Base-by-base conservation (phyloP, 306 rosid species). In the Sphenostylis stenocarpa region DNA sequence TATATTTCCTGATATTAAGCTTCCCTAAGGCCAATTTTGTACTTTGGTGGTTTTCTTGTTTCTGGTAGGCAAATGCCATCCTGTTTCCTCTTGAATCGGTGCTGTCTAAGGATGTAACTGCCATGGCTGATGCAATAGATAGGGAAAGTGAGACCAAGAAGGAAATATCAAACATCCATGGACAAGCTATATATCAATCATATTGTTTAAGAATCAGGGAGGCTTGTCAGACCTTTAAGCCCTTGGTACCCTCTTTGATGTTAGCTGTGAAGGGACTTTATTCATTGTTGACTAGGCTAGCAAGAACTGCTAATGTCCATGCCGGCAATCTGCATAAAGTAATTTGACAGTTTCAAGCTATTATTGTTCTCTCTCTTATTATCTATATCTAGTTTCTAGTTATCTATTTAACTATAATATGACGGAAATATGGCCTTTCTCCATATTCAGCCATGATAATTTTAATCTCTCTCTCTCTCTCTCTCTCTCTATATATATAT, bases 281-380 rank as follows among this genome's bases (percentile, higher is more conserved):
- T 87, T 87, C 94, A 72, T 81, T 94, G 90, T 73, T 94, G 83
- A 88, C 89, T 69, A 90, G 91, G 86, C 91, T 94, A 63, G 98
- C 96, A 58, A 87, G 92, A 82, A 90, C 90, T 67, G 98, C 98
- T 75, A 90, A 92, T 87, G 86, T 90, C 81, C 97, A 94, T 87
- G 98, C 98, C 63, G 98, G 98, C 74, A 91, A 88, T 82, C 90
- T 94, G 79, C 98, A 94, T 85, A 94, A 94, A 87, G 98, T 91
- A 91, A 73, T 29, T 71, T 67, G 79, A 51, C 72, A 36, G 67
- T 84, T 64, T 77, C 58, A 39, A 67, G 51, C 73, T 80, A 24
- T 63, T 84, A 51, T 78, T 39, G 72, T 72, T 52, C 16, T 21
- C 1, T 21, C 29, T 53, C 31, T 53, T 16, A 2, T 19, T 15